Base-by-base conservation (phyloP, 148 eudicot species). In the Chenopodium formosanum region DNA sequence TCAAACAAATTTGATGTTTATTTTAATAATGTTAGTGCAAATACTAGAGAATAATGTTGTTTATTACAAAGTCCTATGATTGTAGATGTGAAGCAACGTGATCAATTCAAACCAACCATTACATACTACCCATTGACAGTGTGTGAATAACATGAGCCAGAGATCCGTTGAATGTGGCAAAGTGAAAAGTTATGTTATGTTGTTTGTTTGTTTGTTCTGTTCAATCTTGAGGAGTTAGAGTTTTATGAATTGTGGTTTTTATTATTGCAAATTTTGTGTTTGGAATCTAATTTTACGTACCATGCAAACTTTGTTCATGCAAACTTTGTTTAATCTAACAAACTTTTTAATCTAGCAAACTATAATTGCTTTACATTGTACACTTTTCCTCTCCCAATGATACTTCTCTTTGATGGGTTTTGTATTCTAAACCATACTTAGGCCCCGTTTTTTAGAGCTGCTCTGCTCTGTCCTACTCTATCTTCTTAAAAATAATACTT, bases 11-110 rank as follows among this genome's bases (percentile, higher is more conserved):
- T 52, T 52, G 58, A 11, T 52, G 19, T 52, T 52, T 52, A 11
- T 31, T 31, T 31, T 31, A 31, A 52, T 14, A 52, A 52, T 52
- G 58, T 52, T 11, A 52, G 14, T 52, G 58, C 58, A 52, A 52
- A 52, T 1, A 31, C 32, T 52, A 9, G 10, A 52, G 56, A 9
- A 52, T 52, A 47, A 7, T 47, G 10, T 47, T 7, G 50, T 52
- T 52, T 52, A 52, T 52, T 11, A 23, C 2, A 9, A 2, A 50
- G 20, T 17, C 64, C 47, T 46, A 63, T 62, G 65, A 78, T 78
- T 72, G 44, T 34, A 70, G 69, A n/a, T 72, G 76, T 56, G 40
- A 71, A 29, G 68, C 14, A 19, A 60, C 76, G 76, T 37, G 76
- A 60, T 53, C 16, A 20, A 25, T 37, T 13, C 25, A 62, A 31